Percentiles rank a stretch among this genome's conserved stretches.
Evolutionary conservation across 2,329 filamentous ascomycete species (phyloP).

Genomic region (Metarhizium guizhouense): DNA sequence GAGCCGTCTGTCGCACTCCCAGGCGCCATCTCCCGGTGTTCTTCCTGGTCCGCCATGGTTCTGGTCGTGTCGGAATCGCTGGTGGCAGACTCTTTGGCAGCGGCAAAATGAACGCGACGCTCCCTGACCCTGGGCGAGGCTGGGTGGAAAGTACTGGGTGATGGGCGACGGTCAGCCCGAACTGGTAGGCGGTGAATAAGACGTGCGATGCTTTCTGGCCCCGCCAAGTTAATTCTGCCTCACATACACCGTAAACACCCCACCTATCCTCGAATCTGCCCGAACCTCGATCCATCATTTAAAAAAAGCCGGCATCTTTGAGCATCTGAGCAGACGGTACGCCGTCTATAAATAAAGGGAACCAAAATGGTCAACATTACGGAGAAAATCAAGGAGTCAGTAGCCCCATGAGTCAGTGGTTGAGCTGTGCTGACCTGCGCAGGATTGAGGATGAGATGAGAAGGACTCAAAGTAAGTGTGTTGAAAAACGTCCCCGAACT

Average conservation of each 20-base stretch:
- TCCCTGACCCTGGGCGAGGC: neutral
- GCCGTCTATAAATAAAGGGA: slow-evolving; percentile 22
- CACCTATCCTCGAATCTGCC: neutral
- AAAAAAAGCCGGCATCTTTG: neutral
- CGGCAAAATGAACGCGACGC: neutral
- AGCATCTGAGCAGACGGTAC: slow-evolving; percentile 15
- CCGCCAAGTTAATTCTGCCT: slow-evolving; percentile 5
- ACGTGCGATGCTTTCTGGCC: neutral
- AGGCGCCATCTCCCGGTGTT: slow-evolving; percentile 11
- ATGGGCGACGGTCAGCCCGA: neutral
- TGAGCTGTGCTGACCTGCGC: slow-evolving; percentile 15
- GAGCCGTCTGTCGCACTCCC: slow-evolving; percentile 11
- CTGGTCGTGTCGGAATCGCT: neutral
- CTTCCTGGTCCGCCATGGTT: slow-evolving; percentile 23
- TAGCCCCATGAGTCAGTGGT: slow-evolving; percentile 4
- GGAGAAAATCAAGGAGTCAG: slow-evolving; percentile 98
- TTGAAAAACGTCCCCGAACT: neutral
- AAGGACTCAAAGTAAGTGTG: slow-evolving; percentile 82
- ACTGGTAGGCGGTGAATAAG: slow-evolving; percentile 2
- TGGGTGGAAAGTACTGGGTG: neutral
- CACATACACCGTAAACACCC: neutral
- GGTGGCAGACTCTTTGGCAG: neutral
- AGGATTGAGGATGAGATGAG: slow-evolving; percentile 99
- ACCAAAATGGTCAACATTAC: slow-evolving; percentile 95
- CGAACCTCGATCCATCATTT: neutral